Conservation (phyloP, 2,329 filamentous ascomycete species). For the Epichloe sibirici region DNA sequence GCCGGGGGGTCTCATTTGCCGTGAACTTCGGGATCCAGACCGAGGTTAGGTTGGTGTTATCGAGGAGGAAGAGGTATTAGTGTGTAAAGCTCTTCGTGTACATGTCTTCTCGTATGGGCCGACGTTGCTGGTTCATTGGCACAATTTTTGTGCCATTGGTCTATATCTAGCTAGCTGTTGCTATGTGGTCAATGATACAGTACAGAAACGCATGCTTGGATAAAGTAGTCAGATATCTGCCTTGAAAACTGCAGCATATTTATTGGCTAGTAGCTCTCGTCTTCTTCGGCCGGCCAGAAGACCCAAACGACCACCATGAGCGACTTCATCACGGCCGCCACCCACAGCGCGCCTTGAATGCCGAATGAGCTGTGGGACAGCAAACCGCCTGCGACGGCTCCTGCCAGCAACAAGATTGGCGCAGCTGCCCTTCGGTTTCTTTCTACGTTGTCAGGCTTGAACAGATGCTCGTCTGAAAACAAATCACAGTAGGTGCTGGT, state of each 20-base stretch:
- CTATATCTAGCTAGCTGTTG: not conserved
- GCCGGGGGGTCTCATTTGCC: too few species aligned
- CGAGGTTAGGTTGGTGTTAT: too few species aligned
- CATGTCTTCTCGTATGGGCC: too few species aligned
- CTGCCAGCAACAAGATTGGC: constrained; percentile 34
- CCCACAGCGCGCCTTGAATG: constrained; percentile 44
- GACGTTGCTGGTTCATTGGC: too few species aligned
- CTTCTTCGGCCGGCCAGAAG: constrained; percentile 41
- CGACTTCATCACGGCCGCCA: constrained; percentile 44
- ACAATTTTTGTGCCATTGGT: not conserved
- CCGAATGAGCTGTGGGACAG: constrained; percentile 36
- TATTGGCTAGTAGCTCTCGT: constrained; percentile 12
- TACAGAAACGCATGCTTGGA: not conserved
- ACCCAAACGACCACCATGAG: constrained; percentile 46
- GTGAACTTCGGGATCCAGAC: too few species aligned
- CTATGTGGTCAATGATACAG: not conserved
- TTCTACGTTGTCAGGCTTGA: constrained; percentile 32
- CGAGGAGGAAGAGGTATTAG: too few species aligned
- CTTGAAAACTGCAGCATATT: not conserved
- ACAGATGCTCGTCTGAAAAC: constrained; percentile 50
- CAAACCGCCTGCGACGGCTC: constrained; percentile 37
- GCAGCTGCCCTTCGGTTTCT: constrained; percentile 38
- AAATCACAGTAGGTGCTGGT: constrained; percentile 76
- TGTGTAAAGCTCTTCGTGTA: too few species aligned
- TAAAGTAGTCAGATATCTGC: not conserved